Evolutionary conservation across 495 filamentous ascomycete species (phyloP).

Genomic region (Trichoderma parareesei): DNA sequence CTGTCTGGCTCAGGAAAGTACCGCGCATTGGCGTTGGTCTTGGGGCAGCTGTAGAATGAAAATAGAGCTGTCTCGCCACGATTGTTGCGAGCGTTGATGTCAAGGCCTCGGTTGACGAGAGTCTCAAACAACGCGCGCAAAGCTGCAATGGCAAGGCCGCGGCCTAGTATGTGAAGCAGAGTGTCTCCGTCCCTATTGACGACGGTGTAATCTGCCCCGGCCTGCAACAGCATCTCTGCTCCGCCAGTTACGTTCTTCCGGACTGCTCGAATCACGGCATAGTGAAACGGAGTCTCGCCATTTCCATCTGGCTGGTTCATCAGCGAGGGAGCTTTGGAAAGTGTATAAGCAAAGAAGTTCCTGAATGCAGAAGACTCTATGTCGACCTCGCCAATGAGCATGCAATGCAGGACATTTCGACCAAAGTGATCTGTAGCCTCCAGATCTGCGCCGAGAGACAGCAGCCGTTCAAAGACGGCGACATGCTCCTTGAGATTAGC

Average conservation of each 20-base stretch:
- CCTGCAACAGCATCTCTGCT: background rate
- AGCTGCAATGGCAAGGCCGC: background rate
- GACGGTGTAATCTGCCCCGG: background rate
- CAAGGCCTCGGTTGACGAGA: slow-evolving; percentile 13
- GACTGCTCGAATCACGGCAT: background rate
- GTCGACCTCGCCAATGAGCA: background rate
- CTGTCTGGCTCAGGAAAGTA: background rate
- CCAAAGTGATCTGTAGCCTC: background rate
- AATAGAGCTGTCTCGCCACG: slow-evolving; percentile 28
- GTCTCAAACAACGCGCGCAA: background rate
- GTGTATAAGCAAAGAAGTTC: background rate
- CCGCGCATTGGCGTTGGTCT: background rate
- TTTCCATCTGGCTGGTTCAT: background rate
- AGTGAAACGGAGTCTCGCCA: background rate
- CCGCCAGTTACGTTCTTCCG: too few species aligned
- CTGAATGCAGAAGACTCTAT: background rate
- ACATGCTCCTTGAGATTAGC: background rate
- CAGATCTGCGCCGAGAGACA: background rate
- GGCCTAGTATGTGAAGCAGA: background rate
- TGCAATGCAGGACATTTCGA: background rate
- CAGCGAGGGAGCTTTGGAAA: background rate
- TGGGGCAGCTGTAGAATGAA: slow-evolving; percentile 13
- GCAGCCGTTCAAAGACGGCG: background rate
- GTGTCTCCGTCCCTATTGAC: background rate
- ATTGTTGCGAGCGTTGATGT: slow-evolving; percentile 26